phyloP scores from a whole-genome alignment of 108 stramenopile genomes.

The Schizochytrium sp. region DNA sequence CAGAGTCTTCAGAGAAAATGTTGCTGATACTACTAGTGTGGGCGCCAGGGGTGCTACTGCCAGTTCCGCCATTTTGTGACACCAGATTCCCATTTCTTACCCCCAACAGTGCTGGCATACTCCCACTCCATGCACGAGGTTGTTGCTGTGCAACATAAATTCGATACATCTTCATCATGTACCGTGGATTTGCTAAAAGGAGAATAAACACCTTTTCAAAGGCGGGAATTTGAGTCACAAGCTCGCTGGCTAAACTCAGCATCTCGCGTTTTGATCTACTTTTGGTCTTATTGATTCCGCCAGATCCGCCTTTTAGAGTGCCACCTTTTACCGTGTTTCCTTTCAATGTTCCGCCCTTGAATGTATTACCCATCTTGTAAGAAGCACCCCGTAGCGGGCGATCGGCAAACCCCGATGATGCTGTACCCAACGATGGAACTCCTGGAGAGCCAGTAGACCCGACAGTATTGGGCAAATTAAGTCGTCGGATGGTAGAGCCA shows the following conservation, averaged over 20 bases:
- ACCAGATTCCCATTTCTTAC: not conserved
- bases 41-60: too few species aligned
- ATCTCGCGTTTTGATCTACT: not conserved
- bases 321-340: not conserved
- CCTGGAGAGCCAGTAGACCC: not conserved
- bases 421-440: not conserved
- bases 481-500: not conserved
- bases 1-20: not conserved
- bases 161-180: conserved; percentile 8
- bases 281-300: not conserved
- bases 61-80: too few species aligned
- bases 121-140: not conserved
- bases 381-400: too few species aligned
- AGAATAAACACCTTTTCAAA: conserved; percentile 20
- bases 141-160: not conserved
- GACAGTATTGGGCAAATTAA: not conserved
- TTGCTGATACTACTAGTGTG: not conserved
- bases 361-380: too few species aligned
- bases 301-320: conserved; percentile 8
- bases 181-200: conserved; percentile 34
- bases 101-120: not conserved
- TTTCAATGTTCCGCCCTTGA: too few species aligned
- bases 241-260: not conserved
- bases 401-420: not conserved
- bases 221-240: not conserved